Evolutionary conservation across 1,284 basidiomycete species (phyloP).

Genomic region (Schizopora paradoxa): DNA sequence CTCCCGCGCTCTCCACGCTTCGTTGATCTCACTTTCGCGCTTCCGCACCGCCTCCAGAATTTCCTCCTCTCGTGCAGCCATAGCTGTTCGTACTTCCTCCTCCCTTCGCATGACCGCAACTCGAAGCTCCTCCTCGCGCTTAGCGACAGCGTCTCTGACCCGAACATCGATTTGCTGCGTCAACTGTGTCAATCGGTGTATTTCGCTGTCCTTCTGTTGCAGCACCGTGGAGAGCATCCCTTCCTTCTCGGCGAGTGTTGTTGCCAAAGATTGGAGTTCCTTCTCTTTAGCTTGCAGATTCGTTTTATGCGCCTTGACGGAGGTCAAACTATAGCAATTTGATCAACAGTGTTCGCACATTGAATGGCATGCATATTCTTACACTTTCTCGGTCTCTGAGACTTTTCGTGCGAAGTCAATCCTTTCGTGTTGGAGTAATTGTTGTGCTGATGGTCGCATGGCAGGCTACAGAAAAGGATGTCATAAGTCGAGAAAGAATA

Average conservation of each 20-base stretch:
- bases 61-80: constrained; percentile 61
- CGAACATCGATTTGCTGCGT: constrained; percentile 42
- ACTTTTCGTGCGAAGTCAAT: constrained; percentile 69
- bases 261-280: constrained; percentile 60
- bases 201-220: constrained; percentile 54
- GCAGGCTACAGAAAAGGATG: constrained; percentile 50
- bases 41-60: constrained; percentile 48
- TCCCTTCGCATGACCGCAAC: constrained; percentile 57
- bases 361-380: constrained; percentile 23
- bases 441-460: constrained; percentile 75
- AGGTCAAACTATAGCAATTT: constrained; percentile 34
- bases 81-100: constrained; percentile 67
- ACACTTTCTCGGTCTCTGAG: constrained; percentile 77
- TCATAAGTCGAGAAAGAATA: not conserved
- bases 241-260: constrained; percentile 50
- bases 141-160: constrained; percentile 54
- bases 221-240: constrained; percentile 41
- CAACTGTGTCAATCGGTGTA: constrained; percentile 32
- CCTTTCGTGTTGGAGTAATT: constrained; percentile 74
- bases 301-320: constrained; percentile 58
- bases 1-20: constrained; percentile 55
- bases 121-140: constrained; percentile 66
- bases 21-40: constrained; percentile 40
- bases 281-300: constrained; percentile 50
- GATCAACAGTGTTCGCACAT: not conserved